Evolutionary conservation across 2,329 filamentous ascomycete species (phyloP), one percentile per base, ranked within the genome.

Genomic region (Colletotrichum sp.): DNA sequence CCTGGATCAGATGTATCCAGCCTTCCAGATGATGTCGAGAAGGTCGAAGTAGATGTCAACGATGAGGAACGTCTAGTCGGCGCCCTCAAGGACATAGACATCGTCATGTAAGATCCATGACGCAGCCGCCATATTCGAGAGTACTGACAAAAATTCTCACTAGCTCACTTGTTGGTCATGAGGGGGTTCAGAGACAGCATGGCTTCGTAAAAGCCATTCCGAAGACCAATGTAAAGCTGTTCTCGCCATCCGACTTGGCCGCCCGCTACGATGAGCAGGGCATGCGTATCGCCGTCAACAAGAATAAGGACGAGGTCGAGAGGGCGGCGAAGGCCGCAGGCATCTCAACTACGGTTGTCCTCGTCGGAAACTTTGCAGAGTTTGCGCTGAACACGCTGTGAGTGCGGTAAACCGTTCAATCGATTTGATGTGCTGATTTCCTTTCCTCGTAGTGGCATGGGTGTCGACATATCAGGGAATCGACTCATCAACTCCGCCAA

Each of bases 221-320:
- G 0, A 76, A 80, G 26, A 77, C 80, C 2, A 76, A 77, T 4
- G 81, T 82, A 7, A 79, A 81, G 62, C 61, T 82, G 1, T 82
- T 82, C 59, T 79, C 82, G 30, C 81, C 80, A 3, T 83, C 80
- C 1, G 78, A 82, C 16, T 73, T 82, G 24, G 80, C 76, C 10
- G 70, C 78, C 26, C 78, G 77, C 9, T 77, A 73, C 16, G 79
- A 80, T 18, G 78, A 80, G 63, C 75, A 80, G 58, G 81, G 78
- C 2, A 55, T 80, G 4, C 77, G 65, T 4, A 74, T 81, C 10
- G 8, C 8, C 13, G 69, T 78, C 7, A 79, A 79, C 62, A 79
- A 78, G 62, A 64, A 71, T 4, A 82, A 82, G 62, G 26, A 74
- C 4, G 79, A 80, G 6, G 71, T 82, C 4, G 78, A 81, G 32